phyloP scores from a whole-genome alignment of 306 rosid genomes.

The Argentina anserina region DNA sequence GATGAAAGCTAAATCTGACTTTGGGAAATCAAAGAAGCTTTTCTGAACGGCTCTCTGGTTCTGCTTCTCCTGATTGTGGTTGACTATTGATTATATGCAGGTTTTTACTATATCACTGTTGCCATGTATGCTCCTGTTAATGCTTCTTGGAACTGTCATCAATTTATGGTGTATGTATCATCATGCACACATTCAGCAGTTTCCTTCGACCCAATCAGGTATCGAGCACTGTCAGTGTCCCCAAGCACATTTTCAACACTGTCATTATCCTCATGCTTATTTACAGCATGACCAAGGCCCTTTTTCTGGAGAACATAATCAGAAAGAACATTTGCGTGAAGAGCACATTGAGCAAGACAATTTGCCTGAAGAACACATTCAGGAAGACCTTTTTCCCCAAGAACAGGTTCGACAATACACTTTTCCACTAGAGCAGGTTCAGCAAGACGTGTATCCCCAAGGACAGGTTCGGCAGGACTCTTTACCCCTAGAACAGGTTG shows the following conservation, averaged over 20 bases:
- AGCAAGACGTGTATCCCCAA: neutral
- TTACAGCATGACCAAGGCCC: neutral
- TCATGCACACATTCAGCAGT: conserved; percentile 7
- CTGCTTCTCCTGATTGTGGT: conserved; percentile 16
- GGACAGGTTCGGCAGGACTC: neutral
- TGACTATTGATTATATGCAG: conserved; percentile 37
- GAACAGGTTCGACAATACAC: neutral
- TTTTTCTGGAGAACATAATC: neutral
- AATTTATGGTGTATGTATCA: conserved; percentile 23
- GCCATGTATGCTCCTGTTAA: conserved; percentile 37
- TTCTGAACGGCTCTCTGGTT: neutral
- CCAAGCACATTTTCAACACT: conserved; percentile 2
- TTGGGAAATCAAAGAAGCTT: neutral
- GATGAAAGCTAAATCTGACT: neutral
- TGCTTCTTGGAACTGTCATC: conserved; percentile 36
- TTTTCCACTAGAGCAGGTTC: neutral
- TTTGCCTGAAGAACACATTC: neutral
- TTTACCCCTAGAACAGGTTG: neutral
- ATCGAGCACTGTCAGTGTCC: neutral
- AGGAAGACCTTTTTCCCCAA: neutral
- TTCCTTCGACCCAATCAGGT: neutral
- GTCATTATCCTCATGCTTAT: neutral
- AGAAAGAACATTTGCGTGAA: neutral
- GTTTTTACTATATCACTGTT: conserved; percentile 25
- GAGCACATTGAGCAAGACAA: neutral